Evolutionary conservation across 345 rosid genomes (phyloP).

Genomic region (Populus ilicifolia): DNA sequence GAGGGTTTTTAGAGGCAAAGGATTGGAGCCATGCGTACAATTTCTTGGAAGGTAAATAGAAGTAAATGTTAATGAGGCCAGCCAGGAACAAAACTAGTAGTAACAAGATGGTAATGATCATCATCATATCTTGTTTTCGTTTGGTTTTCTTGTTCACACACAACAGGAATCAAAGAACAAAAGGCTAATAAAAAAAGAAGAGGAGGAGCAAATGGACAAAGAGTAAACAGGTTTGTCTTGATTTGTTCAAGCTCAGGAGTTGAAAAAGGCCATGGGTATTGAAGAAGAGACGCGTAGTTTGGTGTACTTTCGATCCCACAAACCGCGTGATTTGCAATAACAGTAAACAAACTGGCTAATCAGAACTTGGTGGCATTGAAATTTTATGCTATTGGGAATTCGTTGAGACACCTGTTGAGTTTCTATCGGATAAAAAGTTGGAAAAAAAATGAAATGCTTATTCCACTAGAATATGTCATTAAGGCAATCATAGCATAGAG

Average conservation of each 20-base stretch:
- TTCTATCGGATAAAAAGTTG: background rate
- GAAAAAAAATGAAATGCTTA: background rate
- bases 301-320: constrained; percentile 36
- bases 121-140: constrained; percentile 7
- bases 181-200: background rate
- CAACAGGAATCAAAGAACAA: background rate
- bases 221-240: background rate
- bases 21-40: constrained; percentile 28
- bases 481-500: background rate
- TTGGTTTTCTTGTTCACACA: background rate
- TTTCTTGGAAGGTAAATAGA: constrained; percentile 32
- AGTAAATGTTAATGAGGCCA: constrained; percentile 33
- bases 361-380: background rate
- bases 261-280: background rate
- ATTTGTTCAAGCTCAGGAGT: background rate
- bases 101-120: constrained; percentile 28
- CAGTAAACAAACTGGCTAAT: background rate
- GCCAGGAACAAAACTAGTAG: constrained; percentile 30
- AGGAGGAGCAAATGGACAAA: background rate
- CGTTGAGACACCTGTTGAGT: background rate
- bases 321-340: constrained; percentile 42
- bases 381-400: background rate
- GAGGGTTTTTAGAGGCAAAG: constrained; percentile 1
- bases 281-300: constrained; percentile 34
- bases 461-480: background rate